Evolutionary conservation across 129 eudicot species (phyloP), one percentile per base, ranked within the genome.

Genomic region (Centaurea solstitialis): DNA sequence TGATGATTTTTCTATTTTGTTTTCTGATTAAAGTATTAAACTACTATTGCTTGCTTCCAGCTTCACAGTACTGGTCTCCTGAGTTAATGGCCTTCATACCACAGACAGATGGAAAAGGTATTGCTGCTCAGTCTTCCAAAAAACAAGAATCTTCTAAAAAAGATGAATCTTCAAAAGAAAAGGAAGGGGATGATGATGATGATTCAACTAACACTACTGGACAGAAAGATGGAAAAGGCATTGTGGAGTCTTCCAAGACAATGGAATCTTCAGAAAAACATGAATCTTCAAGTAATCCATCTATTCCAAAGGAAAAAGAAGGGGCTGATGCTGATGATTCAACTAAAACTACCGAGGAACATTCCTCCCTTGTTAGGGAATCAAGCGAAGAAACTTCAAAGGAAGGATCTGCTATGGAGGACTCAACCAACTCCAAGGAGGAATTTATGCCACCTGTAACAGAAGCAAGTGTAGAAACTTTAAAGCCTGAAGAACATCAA

Each of bases 31-130:
- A 9, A 80, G 47, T 64, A 75, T 47, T 37, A 65, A 9, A 80
- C 64, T 64, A 33, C 64, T 59, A 70, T 71, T 67, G 41, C 18
- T 17, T 67, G 71, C 10, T 69, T 38, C 37, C 84, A 91, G 93
- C 86, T 72, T 84, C 94, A 33, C 90, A 93, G 73, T 15, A 82
- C 68, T 85, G 87, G 94, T 80, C 94, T 59, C 87, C 89, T 41
- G 67, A 79, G 82, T 70, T 91, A 74, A 87, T 86, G 87, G 80
- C 85, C 74, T 87, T 91, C 66, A 76, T 78, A 83, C 93, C 89
- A 35, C 90, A 85, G 22, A 85, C 82, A 81, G 85, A 62, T 62
- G 97, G 33, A 47, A 88, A 87, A 66, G 75, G 65, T 74, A 30
- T 43, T 64, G 79, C 65, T 37, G 84, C 85, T 57, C 89, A 76